phyloP scores from a whole-genome alignment of 2,329 filamentous ascomycete genomes.

The Monilinia fructigena region DNA sequence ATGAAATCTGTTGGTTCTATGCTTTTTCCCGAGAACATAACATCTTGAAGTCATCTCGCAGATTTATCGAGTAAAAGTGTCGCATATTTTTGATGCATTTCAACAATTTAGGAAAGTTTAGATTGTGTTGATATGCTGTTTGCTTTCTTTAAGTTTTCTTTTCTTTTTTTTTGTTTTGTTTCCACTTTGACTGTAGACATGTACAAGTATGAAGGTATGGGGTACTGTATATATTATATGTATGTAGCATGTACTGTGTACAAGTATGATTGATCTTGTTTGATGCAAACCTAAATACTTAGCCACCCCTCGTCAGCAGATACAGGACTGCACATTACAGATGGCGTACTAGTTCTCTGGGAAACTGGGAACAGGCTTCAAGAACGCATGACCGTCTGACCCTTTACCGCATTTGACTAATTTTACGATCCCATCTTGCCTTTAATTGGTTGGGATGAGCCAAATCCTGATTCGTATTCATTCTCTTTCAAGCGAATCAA shows the following conservation, averaged over 20 bases:
- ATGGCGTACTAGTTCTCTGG: not conserved
- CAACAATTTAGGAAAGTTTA: not conserved
- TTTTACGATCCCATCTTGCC: not conserved
- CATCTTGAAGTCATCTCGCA: constrained; percentile 18
- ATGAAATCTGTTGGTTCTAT: constrained; percentile 7
- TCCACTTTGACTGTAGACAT: too few species aligned
- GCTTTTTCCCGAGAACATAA: constrained; percentile 7
- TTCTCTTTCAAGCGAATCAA: not conserved
- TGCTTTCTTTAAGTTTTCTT: not conserved
- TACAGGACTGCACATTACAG: not conserved
- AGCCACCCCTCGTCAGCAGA: not conserved
- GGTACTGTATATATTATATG: not conserved
- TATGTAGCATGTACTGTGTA: not conserved
- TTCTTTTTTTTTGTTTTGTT: too few species aligned
- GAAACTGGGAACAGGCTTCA: not conserved
- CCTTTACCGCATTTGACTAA: constrained; percentile 17
- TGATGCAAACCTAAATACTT: too few species aligned
- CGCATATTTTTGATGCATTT: not conserved
- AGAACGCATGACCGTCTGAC: constrained; percentile 11
- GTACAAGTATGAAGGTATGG: too few species aligned
- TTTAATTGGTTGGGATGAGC: not conserved
- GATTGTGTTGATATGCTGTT: not conserved
- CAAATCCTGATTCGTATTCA: not conserved
- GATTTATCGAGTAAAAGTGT: constrained; percentile 9
- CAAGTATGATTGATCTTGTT: not conserved